These are phyloP conservation scores for Ceratocystis harringtonii DNA, from an alignment of 2,329 filamentous ascomycete species.

Conservation along the genomic window DNA sequence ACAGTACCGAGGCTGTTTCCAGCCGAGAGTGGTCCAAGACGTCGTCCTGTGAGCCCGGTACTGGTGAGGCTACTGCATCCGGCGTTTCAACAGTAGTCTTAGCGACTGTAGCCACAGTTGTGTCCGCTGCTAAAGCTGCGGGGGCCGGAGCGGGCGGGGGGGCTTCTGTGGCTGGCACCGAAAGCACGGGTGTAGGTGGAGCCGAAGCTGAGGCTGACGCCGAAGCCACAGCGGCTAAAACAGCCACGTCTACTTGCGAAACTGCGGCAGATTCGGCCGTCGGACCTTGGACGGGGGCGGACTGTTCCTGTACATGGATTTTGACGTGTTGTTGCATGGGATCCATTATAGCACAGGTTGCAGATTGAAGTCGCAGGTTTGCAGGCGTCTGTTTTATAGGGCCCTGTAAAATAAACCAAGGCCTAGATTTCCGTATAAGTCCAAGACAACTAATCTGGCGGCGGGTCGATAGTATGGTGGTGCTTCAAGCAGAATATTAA, in stretches of 20 bases:
- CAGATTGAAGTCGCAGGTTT: neutral
- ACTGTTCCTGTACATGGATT: constrained; percentile 1
- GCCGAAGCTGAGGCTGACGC: neutral
- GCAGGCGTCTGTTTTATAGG: neutral
- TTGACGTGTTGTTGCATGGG: neutral
- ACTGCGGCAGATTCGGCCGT: neutral
- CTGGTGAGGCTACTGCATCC: neutral
- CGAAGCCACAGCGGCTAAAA: neutral
- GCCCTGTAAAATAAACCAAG: neutral
- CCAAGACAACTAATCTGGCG: neutral
- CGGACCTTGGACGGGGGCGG: neutral
- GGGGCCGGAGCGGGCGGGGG: neutral
- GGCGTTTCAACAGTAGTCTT: neutral
- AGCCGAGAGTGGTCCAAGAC: neutral
- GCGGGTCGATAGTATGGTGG: neutral
- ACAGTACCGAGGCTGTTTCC: neutral
- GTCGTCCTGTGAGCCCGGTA: neutral
- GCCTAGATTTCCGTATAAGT: neutral
- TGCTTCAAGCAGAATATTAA: constrained; percentile 7
- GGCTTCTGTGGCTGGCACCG: neutral
- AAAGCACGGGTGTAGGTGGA: neutral
- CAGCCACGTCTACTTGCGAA: constrained; percentile 3
- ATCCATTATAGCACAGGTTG: neutral
- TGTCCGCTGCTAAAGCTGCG: neutral
- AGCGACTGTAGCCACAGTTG: neutral